Percentiles rank a stretch among this genome's conserved stretches.
Conservation (phyloP, 164 flowering plant genomes). For the Santalum album region DNA sequence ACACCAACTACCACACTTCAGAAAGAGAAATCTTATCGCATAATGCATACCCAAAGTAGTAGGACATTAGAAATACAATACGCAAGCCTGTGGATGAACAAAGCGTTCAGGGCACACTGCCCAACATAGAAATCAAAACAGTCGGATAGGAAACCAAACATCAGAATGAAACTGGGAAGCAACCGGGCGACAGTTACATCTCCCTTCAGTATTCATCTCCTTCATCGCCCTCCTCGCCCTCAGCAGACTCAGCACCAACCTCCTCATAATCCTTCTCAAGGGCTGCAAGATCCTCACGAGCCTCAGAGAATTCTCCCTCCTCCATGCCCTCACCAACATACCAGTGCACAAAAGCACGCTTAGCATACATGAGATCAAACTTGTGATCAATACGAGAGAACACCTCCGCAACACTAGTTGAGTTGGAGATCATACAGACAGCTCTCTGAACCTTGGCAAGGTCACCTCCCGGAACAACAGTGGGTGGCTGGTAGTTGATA, state of each 20-base stretch:
- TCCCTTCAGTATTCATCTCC: constrained; percentile 34
- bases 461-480: constrained; percentile 58
- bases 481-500: constrained; percentile 58
- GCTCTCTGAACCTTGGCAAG: constrained; percentile 58
- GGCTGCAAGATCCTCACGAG: constrained; percentile 48
- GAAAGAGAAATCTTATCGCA: no score
- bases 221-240: constrained; percentile 40
- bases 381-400: constrained; percentile 48
- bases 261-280: no score
- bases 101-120: no score
- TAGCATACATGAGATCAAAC: constrained; percentile 53
- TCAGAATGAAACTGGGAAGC: no score
- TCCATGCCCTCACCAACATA: constrained; percentile 53
- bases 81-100: no score
- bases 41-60: no score
- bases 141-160: not conserved
- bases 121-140: no score
- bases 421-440: constrained; percentile 48
- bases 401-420: constrained; percentile 49
- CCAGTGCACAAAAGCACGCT: constrained; percentile 40
- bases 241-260: constrained; percentile 42
- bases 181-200: not conserved
- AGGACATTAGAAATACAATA: no score
- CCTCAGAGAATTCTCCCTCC: constrained; percentile 50
- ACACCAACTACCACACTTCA: no score